Conservation (phyloP, 306 rosid genomes). For the apple (Malus domestica) region DNA sequence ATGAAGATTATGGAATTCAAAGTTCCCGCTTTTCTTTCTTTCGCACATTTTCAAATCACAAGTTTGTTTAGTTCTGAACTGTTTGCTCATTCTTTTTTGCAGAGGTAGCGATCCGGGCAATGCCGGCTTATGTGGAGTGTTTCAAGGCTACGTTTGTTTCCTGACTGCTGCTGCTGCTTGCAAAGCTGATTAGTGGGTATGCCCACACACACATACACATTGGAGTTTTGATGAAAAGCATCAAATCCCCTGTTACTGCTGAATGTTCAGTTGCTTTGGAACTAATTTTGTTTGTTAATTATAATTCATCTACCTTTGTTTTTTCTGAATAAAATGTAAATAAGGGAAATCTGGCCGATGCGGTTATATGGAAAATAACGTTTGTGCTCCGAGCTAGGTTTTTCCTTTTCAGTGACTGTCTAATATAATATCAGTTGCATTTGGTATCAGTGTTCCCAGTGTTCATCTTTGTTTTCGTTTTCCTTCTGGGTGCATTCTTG, state of each 20-base stretch:
- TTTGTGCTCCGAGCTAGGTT: constrained; percentile 8
- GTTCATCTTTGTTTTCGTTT: background rate
- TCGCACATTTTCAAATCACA: background rate
- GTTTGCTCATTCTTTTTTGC: constrained; percentile 12
- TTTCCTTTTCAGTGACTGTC: background rate
- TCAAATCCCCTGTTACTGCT: constrained; percentile 20
- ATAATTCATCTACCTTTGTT: constrained; percentile 37
- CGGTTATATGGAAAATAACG: background rate
- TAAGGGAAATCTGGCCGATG: constrained; percentile 4
- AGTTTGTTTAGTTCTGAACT: constrained; percentile 1
- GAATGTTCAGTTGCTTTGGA: constrained; percentile 25
- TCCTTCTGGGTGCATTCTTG: background rate
- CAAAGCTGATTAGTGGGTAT: constrained; percentile 19
- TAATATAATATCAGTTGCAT: background rate
- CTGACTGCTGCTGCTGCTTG: constrained; percentile 24
- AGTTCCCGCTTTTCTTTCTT: constrained; percentile 4
- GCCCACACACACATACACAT: constrained; percentile 12
- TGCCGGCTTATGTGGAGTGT: constrained; percentile 12
- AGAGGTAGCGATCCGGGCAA: constrained; percentile 39
- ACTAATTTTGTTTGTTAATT: constrained; percentile 32
- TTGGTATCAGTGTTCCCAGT: background rate
- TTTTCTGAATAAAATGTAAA: constrained; percentile 34
- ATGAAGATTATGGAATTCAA: background rate
- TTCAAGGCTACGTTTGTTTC: constrained; percentile 7
- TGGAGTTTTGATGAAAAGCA: constrained; percentile 17